phyloP scores from a whole-genome alignment of 345 rosid genomes.

The Trapa incisa region DNA sequence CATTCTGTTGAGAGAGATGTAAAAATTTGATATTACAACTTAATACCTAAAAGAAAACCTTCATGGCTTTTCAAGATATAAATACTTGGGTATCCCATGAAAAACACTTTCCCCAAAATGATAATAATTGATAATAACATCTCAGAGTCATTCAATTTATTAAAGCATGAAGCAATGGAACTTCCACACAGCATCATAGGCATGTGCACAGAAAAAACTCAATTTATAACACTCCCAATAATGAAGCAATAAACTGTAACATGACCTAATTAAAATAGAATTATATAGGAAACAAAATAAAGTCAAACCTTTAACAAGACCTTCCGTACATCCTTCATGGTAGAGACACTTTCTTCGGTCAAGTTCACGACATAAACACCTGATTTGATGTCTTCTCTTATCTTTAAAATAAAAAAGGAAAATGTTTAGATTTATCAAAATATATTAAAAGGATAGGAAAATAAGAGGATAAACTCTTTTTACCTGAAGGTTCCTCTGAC shows the following conservation, averaged over 20 bases:
- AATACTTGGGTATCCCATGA: not conserved
- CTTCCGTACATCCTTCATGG: conserved; percentile 68
- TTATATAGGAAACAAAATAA: conserved; percentile 5
- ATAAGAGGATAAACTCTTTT: not conserved
- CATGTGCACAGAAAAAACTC: not conserved
- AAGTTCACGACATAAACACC: conserved; percentile 92
- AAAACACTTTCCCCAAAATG: not conserved
- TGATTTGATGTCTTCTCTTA: conserved; percentile 90
- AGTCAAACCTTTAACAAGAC: conserved; percentile 64
- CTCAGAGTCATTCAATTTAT: not conserved
- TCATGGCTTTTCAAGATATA: too few species aligned
- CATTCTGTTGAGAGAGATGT: not conserved
- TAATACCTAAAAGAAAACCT: too few species aligned
- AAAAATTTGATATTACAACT: too few species aligned
- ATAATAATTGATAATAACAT: not conserved
- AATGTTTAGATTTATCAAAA: conserved; percentile 3
- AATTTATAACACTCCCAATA: not conserved
- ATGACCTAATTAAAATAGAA: not conserved
- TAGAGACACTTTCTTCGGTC: conserved; percentile 63
- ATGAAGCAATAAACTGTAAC: not conserved
- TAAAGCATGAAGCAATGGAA: not conserved
- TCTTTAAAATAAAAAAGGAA: conserved; percentile 31
- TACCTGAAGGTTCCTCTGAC: conserved; percentile 81
- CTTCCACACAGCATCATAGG: not conserved
- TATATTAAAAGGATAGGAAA: not conserved